A percentile compares a stretch with the other conserved stretches of the same genome.
phyloP scores from a whole-genome alignment of 257 asterid species.

The Plectranthus barbatus region DNA sequence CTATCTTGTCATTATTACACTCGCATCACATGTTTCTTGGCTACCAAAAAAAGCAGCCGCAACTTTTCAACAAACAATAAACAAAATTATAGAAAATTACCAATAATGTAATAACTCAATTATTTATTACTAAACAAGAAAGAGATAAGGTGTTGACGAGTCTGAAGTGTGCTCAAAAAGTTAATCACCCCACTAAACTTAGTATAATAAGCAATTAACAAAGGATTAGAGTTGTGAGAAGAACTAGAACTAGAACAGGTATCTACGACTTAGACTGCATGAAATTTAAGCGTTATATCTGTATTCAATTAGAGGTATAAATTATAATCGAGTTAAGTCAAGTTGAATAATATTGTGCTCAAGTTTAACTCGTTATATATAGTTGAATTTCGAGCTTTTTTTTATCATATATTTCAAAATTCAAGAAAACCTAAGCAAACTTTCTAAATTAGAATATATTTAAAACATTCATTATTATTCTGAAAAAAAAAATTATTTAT shows the following conservation, averaged over 20 bases:
- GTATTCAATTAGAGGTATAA: too few relatives aligned
- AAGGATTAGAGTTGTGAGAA: slow-evolving; percentile 4
- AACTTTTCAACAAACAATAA: slow-evolving; percentile 20
- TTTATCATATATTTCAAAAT: too few relatives aligned
- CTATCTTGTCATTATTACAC: slow-evolving; percentile 5
- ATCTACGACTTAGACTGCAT: slow-evolving; percentile 13
- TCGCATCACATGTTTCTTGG: slow-evolving; percentile 13
- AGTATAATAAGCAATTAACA: slow-evolving; percentile 11
- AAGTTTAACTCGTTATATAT: too few relatives aligned
- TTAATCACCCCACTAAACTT: slow-evolving; percentile 15
- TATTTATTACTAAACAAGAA: neutral
- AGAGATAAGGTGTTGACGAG: slow-evolving; percentile 24
- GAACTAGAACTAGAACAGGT: too few relatives aligned
- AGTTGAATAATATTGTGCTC: too few relatives aligned
- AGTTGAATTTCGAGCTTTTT: too few relatives aligned
- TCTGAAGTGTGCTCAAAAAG: neutral
- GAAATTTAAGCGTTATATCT: too few relatives aligned
- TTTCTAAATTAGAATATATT: too few relatives aligned
- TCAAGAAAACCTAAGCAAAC: too few relatives aligned
- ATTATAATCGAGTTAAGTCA: too few relatives aligned
- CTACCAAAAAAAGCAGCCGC: slow-evolving; percentile 23
- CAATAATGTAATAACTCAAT: slow-evolving; percentile 13
- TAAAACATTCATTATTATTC: too few relatives aligned
- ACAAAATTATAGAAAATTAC: slow-evolving; percentile 9
- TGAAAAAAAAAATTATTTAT: too few relatives aligned